Conservation (phyloP, 208 protist genomes). For the Crithidia fasciculata region DNA sequence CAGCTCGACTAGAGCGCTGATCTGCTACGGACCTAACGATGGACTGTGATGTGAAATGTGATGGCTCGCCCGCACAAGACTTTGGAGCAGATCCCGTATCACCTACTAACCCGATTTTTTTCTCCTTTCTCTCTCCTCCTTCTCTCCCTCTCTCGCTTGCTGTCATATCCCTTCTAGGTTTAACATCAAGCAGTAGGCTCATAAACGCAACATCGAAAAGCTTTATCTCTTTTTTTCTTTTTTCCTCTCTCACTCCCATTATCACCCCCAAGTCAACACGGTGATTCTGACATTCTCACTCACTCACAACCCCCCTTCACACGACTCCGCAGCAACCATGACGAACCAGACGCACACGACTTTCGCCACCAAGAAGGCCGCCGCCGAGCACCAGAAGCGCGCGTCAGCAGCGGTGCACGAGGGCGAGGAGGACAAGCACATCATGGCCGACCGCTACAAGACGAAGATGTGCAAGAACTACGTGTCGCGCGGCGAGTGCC, state of each 20-base stretch:
- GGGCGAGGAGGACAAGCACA: conserved; percentile 26
- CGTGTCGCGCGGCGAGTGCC: conserved; percentile 52
- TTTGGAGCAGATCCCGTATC: too few relatives aligned
- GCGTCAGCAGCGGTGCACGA: neutral
- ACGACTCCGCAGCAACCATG: neutral
- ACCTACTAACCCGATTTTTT: too few relatives aligned
- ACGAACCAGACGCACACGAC: conserved; percentile 16
- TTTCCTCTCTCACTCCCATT: neutral
- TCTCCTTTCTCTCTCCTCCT: neutral
- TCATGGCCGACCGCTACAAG: conserved; percentile 47
- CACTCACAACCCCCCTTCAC: neutral
- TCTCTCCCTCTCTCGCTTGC: neutral
- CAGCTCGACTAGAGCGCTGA: too few relatives aligned
- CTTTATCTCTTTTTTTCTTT: conserved; percentile 1
- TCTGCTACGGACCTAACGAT: too few relatives aligned
- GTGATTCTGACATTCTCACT: neutral
- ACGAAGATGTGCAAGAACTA: conserved; percentile 82
- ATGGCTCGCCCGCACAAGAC: too few relatives aligned
- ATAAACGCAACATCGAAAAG: neutral
- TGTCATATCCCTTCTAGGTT: neutral
- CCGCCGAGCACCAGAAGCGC: conserved; percentile 25
- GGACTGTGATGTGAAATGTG: too few relatives aligned
- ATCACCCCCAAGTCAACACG: too few relatives aligned
- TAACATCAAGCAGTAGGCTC: too few relatives aligned
- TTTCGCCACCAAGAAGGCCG: conserved; percentile 13